Evolutionary conservation across 1,284 basidiomycete species (phyloP).

Genomic region (Naganishia sp.): DNA sequence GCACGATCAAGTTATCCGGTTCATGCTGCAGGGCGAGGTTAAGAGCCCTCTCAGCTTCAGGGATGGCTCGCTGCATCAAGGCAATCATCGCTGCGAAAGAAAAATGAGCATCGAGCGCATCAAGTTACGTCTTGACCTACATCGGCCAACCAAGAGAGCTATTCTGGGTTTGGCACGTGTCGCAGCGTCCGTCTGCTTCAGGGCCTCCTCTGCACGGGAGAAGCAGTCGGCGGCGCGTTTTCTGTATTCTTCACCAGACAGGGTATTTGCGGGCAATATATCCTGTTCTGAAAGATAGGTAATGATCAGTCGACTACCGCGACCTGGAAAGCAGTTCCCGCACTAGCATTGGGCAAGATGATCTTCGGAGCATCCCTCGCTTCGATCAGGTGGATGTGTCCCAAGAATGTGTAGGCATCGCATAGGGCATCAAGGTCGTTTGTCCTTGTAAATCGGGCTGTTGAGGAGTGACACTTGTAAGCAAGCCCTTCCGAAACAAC

Average conservation of each 20-base stretch:
- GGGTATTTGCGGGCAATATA: conserved; percentile 62
- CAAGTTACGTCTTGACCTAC: conserved; percentile 33
- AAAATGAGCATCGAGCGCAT: neutral
- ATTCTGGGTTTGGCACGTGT: conserved; percentile 69
- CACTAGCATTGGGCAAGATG: conserved; percentile 63
- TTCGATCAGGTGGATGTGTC: conserved; percentile 75
- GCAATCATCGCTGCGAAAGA: conserved; percentile 67
- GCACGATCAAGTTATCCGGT: conserved; percentile 77
- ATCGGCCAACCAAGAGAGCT: conserved; percentile 43
- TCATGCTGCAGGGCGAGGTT: conserved; percentile 75
- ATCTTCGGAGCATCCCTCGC: conserved; percentile 79
- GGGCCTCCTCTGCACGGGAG: conserved; percentile 20
- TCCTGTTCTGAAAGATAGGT: conserved; percentile 64
- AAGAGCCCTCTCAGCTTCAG: conserved; percentile 75
- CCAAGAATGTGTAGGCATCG: conserved; percentile 74
- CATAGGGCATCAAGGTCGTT: conserved; percentile 26
- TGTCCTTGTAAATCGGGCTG: neutral
- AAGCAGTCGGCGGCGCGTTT: conserved; percentile 25
- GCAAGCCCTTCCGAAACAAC: neutral
- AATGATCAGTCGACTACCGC: neutral
- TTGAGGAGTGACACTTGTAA: neutral
- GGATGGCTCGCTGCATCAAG: conserved; percentile 73
- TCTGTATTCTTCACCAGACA: conserved; percentile 39
- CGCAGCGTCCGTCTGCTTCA: conserved; percentile 58
- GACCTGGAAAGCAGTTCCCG: too few species aligned